phyloP scores from a whole-genome alignment of 2,329 filamentous ascomycete genomes.

The Aspergillus sp. region DNA sequence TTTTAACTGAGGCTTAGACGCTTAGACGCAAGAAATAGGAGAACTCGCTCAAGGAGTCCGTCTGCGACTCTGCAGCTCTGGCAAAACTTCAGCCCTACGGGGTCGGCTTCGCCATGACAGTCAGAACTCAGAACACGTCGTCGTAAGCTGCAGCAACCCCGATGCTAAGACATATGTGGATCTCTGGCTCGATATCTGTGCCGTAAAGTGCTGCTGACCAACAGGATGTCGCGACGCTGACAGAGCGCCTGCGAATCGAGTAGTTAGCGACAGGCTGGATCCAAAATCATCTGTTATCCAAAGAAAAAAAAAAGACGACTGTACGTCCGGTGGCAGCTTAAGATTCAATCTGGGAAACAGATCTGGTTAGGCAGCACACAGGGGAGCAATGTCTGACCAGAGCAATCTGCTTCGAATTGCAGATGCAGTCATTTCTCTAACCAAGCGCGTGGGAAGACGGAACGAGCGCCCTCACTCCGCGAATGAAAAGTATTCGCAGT shows the following conservation, averaged over 20 bases:
- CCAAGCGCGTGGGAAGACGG: neutral
- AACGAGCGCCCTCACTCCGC: neutral
- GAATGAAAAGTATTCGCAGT: neutral
- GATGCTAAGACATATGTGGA: neutral
- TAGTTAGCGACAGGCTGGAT: neutral
- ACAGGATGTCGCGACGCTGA: neutral
- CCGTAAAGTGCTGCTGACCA: neutral
- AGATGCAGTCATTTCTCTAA: neutral
- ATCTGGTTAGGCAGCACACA: neutral
- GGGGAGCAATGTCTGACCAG: neutral
- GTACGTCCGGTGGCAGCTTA: neutral
- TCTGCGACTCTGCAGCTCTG: slow-evolving; percentile 3
- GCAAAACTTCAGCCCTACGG: neutral
- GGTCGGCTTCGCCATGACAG: neutral
- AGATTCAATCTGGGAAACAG: neutral
- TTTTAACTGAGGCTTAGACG: slow-evolving; percentile 10
- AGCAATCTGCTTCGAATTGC: neutral
- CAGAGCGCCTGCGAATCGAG: neutral
- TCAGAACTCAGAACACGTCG: neutral
- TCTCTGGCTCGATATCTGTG: neutral
- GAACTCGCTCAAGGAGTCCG: neutral
- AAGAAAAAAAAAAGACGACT: neutral
- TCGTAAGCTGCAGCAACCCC: neutral
- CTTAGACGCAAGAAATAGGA: slow-evolving; percentile 10
- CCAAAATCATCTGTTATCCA: neutral